A percentile compares a stretch with the other conserved stretches of the same genome.
Conservation (phyloP, 2,329 filamentous ascomycete species). For the Alternaria tenuissima region DNA sequence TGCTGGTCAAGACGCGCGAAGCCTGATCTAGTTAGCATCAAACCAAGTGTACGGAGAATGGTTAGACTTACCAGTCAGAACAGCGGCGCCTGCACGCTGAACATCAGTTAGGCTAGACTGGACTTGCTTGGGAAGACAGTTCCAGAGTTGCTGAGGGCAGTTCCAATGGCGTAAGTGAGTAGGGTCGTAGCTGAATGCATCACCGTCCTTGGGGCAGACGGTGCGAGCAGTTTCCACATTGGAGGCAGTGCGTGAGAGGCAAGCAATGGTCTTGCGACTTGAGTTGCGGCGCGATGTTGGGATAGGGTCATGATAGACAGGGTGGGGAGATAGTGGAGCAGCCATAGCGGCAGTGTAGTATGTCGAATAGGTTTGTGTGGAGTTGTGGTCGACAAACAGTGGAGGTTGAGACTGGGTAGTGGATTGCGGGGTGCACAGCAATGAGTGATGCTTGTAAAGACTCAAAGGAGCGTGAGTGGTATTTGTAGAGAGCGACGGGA, state of each 20-base stretch:
- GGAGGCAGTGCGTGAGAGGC: constrained; percentile 31
- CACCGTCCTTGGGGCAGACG: constrained; percentile 45
- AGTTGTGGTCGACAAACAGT: constrained; percentile 16
- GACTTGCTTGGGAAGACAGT: constrained; percentile 48
- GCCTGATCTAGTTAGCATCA: constrained; percentile 30
- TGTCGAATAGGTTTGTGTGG: constrained; percentile 12
- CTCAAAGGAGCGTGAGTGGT: constrained; percentile 27
- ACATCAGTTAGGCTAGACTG: constrained; percentile 47
- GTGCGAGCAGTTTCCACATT: constrained; percentile 41
- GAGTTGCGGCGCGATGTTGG: constrained; percentile 37
- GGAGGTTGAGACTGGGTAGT: constrained; percentile 10
- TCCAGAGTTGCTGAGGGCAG: constrained; percentile 49
- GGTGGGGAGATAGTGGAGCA: constrained; percentile 26
- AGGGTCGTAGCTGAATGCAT: constrained; percentile 50
- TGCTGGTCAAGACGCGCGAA: constrained; percentile 45
- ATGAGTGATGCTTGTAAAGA: constrained; percentile 11
- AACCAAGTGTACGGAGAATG: constrained; percentile 15
- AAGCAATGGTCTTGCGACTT: constrained; percentile 37
- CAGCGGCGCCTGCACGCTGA: constrained; percentile 56
- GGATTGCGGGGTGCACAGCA: constrained; percentile 5
- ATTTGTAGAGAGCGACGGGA: constrained; percentile 30
- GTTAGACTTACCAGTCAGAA: constrained; percentile 51
- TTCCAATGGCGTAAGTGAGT: constrained; percentile 51
- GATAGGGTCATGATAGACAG: constrained; percentile 32
- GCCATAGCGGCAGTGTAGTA: constrained; percentile 30